Conservation (phyloP, 495 filamentous ascomycete species). For the Xylaria intraflava region DNA sequence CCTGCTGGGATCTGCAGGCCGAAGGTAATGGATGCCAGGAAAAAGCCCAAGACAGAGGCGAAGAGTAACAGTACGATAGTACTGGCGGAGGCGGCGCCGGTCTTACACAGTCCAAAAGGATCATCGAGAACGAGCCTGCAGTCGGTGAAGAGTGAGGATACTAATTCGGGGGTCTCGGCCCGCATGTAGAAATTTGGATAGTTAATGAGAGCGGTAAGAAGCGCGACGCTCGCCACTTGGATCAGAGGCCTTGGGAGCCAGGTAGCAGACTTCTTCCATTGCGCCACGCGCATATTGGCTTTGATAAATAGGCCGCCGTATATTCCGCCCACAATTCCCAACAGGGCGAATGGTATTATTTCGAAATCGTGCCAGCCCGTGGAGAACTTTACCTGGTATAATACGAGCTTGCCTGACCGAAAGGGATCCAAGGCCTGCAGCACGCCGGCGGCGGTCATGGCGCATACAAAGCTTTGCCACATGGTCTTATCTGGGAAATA, state of each 20-base stretch:
- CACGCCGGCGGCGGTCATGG: conserved; percentile 93
- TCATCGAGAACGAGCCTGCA: conserved; percentile 73
- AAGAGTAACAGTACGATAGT: conserved; percentile 74
- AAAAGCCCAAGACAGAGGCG: conserved; percentile 73
- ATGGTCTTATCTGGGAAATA: conserved; percentile 99
- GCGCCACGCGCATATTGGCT: conserved; percentile 78
- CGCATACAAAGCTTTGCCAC: conserved; percentile 99
- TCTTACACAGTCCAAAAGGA: conserved; percentile 80
- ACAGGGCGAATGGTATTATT: conserved; percentile 76
- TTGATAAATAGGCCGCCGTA: conserved; percentile 95
- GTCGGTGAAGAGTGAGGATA: conserved; percentile 87
- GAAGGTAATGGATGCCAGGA: conserved; percentile 84
- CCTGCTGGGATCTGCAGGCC: conserved; percentile 95
- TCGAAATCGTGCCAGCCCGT: conserved; percentile 93
- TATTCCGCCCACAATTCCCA: conserved; percentile 84
- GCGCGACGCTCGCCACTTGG: conserved; percentile 68
- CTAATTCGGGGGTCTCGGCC: conserved; percentile 83
- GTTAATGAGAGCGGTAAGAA: conserved; percentile 81
- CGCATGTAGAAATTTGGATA: conserved; percentile 95
- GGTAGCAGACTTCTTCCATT: conserved; percentile 63
- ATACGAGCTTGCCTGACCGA: conserved; percentile 87
- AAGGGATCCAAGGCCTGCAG: conserved; percentile 92
- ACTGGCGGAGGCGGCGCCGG: conserved; percentile 58
- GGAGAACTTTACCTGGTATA: conserved; percentile 95
- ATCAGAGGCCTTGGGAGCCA: conserved; percentile 60